A percentile compares a stretch with the other conserved stretches of the same genome.
Conservation (phyloP, 2,329 filamentous ascomycete species). For the Colletotrichum plurivorum region DNA sequence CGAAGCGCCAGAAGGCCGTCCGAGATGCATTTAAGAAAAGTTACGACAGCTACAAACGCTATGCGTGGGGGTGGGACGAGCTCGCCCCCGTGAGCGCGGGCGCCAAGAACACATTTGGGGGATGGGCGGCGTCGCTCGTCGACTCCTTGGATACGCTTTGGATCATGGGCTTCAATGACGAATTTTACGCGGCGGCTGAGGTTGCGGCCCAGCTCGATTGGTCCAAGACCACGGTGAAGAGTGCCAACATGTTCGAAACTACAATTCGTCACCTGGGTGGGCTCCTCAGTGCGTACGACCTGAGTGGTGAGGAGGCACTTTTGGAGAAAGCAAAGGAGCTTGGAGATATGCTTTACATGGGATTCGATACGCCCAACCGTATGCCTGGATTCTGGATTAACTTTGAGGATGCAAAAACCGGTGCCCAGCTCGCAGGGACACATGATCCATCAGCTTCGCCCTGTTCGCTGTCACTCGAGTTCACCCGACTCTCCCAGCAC, state of each 20-base stretch:
- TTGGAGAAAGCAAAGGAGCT: constrained; percentile 74
- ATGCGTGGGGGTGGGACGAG: constrained; percentile 63
- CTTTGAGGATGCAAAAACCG: constrained; percentile 32
- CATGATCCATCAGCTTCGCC: constrained; percentile 60
- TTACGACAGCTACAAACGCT: constrained; percentile 59
- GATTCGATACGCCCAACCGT: constrained; percentile 77
- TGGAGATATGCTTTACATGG: constrained; percentile 74
- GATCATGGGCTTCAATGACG: constrained; percentile 66
- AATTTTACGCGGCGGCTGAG: constrained; percentile 64
- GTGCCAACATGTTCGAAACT: constrained; percentile 77
- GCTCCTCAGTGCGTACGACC: constrained; percentile 77
- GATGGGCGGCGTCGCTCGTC: constrained; percentile 63
- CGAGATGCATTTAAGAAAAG: constrained; percentile 51
- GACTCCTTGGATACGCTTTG: constrained; percentile 66
- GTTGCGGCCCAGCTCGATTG: constrained; percentile 65
- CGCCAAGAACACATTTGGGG: constrained; percentile 58
- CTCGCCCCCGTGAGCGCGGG: constrained; percentile 57
- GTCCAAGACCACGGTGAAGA: constrained; percentile 57
- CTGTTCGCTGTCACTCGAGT: constrained; percentile 79
- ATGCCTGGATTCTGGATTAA: constrained; percentile 62
- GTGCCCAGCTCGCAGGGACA: constrained; percentile 18
- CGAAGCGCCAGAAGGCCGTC: constrained; percentile 47
- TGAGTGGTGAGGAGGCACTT: constrained; percentile 70
- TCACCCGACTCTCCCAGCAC: constrained; percentile 80
- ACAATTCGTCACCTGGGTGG: constrained; percentile 80